phyloP scores from a whole-genome alignment of 2,329 filamentous ascomycete genomes.

The Colletotrichum euphorbiae region DNA sequence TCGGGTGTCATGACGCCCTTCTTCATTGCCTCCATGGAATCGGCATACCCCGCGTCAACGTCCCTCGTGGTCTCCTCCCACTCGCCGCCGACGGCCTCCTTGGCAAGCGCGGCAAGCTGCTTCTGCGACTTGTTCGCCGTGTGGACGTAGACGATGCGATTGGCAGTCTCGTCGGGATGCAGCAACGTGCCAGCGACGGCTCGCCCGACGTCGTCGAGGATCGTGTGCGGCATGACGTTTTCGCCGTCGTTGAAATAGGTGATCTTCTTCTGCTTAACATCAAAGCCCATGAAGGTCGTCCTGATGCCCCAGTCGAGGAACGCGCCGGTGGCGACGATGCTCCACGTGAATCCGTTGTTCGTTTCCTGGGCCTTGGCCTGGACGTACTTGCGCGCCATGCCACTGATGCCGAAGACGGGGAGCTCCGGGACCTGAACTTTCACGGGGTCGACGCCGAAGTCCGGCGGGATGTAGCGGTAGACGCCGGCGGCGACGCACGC shows the following conservation, averaged over 20 bases:
- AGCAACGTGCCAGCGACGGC: conserved; percentile 45
- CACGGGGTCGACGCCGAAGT: conserved; percentile 59
- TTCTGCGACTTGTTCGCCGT: conserved; percentile 42
- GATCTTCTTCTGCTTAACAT: conserved; percentile 42
- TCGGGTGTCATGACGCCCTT: conserved; percentile 40
- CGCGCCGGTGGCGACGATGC: conserved; percentile 45
- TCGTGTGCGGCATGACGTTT: conserved; percentile 42
- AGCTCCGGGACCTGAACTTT: conserved; percentile 38
- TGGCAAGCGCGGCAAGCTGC: conserved; percentile 42
- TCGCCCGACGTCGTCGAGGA: conserved; percentile 44
- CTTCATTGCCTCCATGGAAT: conserved; percentile 39
- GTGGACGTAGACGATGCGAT: conserved; percentile 44
- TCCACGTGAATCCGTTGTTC: conserved; percentile 44
- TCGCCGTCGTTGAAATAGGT: conserved; percentile 45
- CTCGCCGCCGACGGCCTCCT: conserved; percentile 38
- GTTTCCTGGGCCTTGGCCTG: conserved; percentile 43
- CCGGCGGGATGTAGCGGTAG: conserved; percentile 70
- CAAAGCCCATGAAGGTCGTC: conserved; percentile 42
- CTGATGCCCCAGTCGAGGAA: conserved; percentile 48
- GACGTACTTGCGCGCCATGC: conserved; percentile 38
- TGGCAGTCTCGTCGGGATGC: conserved; percentile 46
- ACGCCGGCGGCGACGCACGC: conserved; percentile 71
- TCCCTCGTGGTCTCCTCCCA: conserved; percentile 41
- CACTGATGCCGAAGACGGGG: conserved; percentile 42
- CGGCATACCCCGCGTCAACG: conserved; percentile 38